A percentile compares a stretch with the other conserved stretches of the same genome.
Evolutionary conservation across 2,329 filamentous ascomycete genomes (phyloP).

Genomic region (Shiraia sp.): DNA sequence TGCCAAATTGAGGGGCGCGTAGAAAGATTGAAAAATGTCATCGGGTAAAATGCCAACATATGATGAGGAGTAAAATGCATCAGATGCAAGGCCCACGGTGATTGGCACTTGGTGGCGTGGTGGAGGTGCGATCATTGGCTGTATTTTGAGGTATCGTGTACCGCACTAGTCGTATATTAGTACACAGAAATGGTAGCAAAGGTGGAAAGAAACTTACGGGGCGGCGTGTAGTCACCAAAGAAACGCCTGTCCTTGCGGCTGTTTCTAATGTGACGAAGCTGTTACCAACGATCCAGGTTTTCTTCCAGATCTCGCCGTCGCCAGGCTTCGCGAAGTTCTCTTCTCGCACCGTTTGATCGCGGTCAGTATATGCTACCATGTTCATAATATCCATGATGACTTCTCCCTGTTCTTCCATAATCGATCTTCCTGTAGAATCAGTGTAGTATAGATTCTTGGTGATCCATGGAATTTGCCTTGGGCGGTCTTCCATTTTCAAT

Average conservation of each 20-base stretch:
- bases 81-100: slow-evolving; percentile 44
- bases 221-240: slow-evolving; percentile 71
- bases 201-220: slow-evolving; percentile 65
- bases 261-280: slow-evolving; percentile 77
- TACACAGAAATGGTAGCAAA: background rate
- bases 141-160: slow-evolving; percentile 47
- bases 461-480: slow-evolving; percentile 87
- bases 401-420: slow-evolving; percentile 87
- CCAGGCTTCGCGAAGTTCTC: slow-evolving; percentile 65
- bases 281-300: slow-evolving; percentile 73
- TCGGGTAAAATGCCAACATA: slow-evolving; percentile 70
- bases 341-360: slow-evolving; percentile 73
- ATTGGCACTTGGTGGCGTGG: slow-evolving; percentile 48
- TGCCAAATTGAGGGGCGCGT: slow-evolving; percentile 55
- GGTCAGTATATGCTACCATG: slow-evolving; percentile 80
- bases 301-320: slow-evolving; percentile 69
- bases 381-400: slow-evolving; percentile 96
- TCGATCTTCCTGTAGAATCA: slow-evolving; percentile 73
- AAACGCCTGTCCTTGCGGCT: slow-evolving; percentile 67
- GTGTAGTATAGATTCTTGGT: slow-evolving; percentile 79
- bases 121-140: slow-evolving; percentile 41
- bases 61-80: slow-evolving; percentile 51
- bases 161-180: slow-evolving; percentile 38
- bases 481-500: slow-evolving; percentile 79
- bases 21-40: slow-evolving; percentile 71